Percentiles rank a stretch among this genome's conserved stretches.
These are phyloP conservation scores for Penicillium angulare DNA, from an alignment of 495 filamentous ascomycete genomes.

Conservation along the genomic window DNA sequence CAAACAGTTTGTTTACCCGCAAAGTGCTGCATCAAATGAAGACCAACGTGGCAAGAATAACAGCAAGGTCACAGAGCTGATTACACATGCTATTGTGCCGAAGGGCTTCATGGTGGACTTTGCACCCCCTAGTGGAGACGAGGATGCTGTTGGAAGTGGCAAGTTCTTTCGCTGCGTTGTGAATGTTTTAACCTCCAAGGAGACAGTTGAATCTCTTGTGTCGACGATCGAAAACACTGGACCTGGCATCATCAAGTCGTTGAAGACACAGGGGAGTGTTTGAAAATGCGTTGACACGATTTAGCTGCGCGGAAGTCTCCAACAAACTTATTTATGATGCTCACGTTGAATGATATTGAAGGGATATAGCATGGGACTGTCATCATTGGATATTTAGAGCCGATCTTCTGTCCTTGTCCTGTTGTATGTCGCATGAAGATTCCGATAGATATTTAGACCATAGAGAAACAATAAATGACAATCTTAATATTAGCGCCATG, in stretches of 20 bases:
- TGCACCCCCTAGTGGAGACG: constrained; percentile 62
- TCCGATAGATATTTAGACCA: too few species aligned
- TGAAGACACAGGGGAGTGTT: constrained; percentile 20
- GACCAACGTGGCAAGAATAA: constrained; percentile 56
- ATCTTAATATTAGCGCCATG: too few species aligned
- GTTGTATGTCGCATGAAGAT: too few species aligned
- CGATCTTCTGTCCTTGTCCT: too few species aligned
- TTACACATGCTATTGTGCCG: constrained; percentile 61
- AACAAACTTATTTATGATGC: too few species aligned
- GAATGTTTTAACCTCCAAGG: constrained; percentile 67
- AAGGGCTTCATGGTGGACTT: constrained; percentile 95
- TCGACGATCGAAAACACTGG: constrained; percentile 68
- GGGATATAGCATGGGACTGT: too few species aligned
- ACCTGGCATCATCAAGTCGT: constrained; percentile 39
- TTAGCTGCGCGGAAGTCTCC: too few species aligned
- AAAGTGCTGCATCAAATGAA: constrained; percentile 34
- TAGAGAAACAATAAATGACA: too few species aligned
- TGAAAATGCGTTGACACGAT: too few species aligned
- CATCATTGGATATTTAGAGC: too few species aligned
- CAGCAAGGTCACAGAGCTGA: constrained; percentile 64
- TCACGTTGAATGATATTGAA: too few species aligned
- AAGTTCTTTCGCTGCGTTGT: constrained; percentile 89
- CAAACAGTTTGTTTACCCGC: constrained; percentile 45
- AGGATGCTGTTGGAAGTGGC: constrained; percentile 57
- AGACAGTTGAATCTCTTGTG: constrained; percentile 76